A percentile compares a stretch with the other conserved stretches of the same genome.
These are phyloP conservation scores for Ceratobasidium sp. DNA, from an alignment of 1,284 basidiomycete species.

Conservation along the genomic window DNA sequence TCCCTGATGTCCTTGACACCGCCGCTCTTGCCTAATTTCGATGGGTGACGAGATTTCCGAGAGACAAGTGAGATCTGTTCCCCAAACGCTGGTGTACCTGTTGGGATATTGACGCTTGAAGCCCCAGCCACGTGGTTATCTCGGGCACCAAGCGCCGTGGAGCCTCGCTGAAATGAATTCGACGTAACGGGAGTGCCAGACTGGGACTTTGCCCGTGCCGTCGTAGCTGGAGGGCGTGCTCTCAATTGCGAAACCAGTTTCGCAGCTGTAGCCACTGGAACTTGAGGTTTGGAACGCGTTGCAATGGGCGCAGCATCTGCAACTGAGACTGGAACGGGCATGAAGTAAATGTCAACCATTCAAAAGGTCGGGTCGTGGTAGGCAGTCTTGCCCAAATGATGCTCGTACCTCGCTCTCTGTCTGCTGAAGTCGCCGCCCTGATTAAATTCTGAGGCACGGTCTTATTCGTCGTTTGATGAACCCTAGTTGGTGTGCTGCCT, in stretches of 20 bases:
- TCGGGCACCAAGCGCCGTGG: constrained; percentile 4
- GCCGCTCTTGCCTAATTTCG: constrained; percentile 20
- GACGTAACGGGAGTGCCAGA: constrained; percentile 7
- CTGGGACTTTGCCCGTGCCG: constrained; percentile 20
- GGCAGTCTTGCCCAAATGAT: constrained; percentile 23
- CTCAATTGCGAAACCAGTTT: constrained; percentile 40
- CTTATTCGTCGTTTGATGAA: constrained; percentile 37
- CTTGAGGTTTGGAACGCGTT: constrained; percentile 28
- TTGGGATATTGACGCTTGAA: constrained; percentile 16
- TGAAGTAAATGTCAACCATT: constrained; percentile 40
- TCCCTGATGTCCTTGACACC: constrained; percentile 23
- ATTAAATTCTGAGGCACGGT: constrained; percentile 38
- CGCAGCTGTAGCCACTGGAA: constrained; percentile 3
- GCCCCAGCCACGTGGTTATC: constrained; percentile 42
- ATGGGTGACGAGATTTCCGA: constrained; percentile 40
- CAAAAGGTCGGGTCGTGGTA: constrained; percentile 34
- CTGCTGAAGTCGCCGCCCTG: background rate
- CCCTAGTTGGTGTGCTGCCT: constrained; percentile 17
- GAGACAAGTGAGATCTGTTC: constrained; percentile 39
- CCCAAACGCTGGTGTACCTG: constrained; percentile 22
- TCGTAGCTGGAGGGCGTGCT: constrained; percentile 12
- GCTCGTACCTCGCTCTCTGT: constrained; percentile 33
- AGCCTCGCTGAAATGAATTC: constrained; percentile 39
- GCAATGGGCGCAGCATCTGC: constrained; percentile 24
- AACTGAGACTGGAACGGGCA: constrained; percentile 40